A percentile compares a stretch with the other conserved stretches of the same genome.
phyloP scores from a whole-genome alignment of 306 rosid genomes.

The Citrullus amarus region DNA sequence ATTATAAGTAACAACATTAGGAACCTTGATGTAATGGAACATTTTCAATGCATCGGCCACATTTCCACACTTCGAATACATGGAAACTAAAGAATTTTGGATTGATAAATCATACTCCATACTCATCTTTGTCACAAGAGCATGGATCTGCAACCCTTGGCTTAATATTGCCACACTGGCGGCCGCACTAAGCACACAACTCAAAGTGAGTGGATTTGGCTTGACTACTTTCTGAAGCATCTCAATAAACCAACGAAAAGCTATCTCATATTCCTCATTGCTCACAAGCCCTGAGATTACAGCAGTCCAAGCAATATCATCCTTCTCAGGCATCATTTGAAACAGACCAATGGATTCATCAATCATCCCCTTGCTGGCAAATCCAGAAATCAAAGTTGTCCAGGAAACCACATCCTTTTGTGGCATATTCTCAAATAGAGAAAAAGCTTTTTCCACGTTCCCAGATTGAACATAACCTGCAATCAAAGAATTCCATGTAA shows the following conservation, averaged over 20 bases:
- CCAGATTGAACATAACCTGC: conserved; percentile 45
- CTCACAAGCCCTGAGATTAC: conserved; percentile 65
- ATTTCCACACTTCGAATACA: conserved; percentile 76
- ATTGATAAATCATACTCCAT: conserved; percentile 44
- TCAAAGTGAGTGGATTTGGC: conserved; percentile 51
- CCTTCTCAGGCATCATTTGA: conserved; percentile 48
- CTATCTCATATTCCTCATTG: conserved; percentile 44
- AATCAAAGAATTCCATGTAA: conserved; percentile 76
- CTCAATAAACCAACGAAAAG: conserved; percentile 49
- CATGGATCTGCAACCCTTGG: conserved; percentile 69
- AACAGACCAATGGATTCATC: conserved; percentile 44
- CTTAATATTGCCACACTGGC: conserved; percentile 43
- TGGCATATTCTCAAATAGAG: conserved; percentile 46
- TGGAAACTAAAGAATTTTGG: conserved; percentile 69
- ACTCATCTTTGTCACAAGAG: conserved; percentile 40
- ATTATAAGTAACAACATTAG: conserved; percentile 51
- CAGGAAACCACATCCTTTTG: conserved; percentile 55
- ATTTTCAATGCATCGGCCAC: conserved; percentile 39
- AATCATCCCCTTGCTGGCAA: conserved; percentile 37
- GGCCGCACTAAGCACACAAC: conserved; percentile 63
- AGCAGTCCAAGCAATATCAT: conserved; percentile 73
- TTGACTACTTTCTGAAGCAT: conserved; percentile 36
- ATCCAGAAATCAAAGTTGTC: conserved; percentile 64
- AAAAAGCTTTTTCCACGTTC: conserved; percentile 42
- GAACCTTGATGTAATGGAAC: conserved; percentile 32